Evolutionary conservation across 2,329 filamentous ascomycete genomes (phyloP), one percentile per base, ranked within the genome.

Genomic region (Pseudogymnoascus sp.): DNA sequence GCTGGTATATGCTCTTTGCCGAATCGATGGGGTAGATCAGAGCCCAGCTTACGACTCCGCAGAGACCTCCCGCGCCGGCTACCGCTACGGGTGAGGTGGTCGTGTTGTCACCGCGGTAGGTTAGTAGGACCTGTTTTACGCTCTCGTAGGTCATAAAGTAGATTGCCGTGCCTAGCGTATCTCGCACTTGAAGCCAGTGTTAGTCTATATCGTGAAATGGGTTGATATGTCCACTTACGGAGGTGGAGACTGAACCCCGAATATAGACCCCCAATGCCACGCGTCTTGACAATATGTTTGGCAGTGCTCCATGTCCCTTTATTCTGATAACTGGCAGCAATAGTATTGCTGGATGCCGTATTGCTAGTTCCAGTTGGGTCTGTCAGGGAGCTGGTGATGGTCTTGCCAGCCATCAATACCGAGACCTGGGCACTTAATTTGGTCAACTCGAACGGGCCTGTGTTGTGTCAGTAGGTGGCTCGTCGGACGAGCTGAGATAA

Each of bases 121-220:
- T 91, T 19, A 88, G 90, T 67, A 92, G 82, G 24, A 93, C 77
- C 74, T 95, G 90, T 73, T 96, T 96, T 69, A 86, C 85, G 73
- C 89, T 92, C 75, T 96, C 91, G 74, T 96, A 96, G 31, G 91
- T 93, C 77, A 90, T 90, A 72, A 96, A 96, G 74, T 96, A 96
- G 64, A 93, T 90, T 31, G 86, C 84, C 1, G 91, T 96, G 62
- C 91, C 91, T 65, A 95, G 80, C 0, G 90, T 93, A 75, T 96
- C 91, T 65, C 91, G 84, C 70, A 93, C 89, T 90, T 67, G 24
- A 26, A 40, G 44, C 19, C 38, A 38, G 66, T 61, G 68, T 65
- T 62, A 59, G 63, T 4, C 56, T 24, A n/a, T 6, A n/a, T 29
- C 1, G 19, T 59, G 62, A 21, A 68, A 64, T 37, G 33, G 53